phyloP scores from a whole-genome alignment of 2,329 filamentous ascomycete genomes.

The Salinomyces thailandicus region DNA sequence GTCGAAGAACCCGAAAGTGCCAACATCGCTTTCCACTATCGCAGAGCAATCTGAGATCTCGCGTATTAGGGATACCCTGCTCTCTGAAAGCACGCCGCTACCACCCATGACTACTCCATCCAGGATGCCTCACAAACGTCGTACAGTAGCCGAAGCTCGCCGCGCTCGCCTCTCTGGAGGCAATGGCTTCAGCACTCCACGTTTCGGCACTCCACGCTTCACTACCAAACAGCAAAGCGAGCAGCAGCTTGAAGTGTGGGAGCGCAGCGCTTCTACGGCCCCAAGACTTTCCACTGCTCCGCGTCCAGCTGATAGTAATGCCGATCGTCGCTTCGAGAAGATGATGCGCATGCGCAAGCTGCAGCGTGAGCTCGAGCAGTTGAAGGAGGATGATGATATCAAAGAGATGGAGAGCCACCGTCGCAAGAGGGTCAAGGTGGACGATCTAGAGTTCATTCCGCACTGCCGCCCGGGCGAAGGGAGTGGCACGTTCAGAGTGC shows the following conservation, averaged over 20 bases:
- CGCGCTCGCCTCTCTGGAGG: slow-evolving; percentile 1
- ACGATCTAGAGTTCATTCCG: slow-evolving; percentile 21
- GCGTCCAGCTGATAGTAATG: slow-evolving; percentile 16
- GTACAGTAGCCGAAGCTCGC: slow-evolving; percentile 5
- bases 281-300: slow-evolving; percentile 2
- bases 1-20: slow-evolving; percentile 1
- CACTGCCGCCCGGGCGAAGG: slow-evolving; percentile 23
- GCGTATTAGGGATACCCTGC: background rate
- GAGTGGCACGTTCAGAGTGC: slow-evolving; percentile 21
- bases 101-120: slow-evolving; percentile 1
- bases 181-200: slow-evolving; percentile 1
- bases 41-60: slow-evolving; percentile 1
- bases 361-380: slow-evolving; percentile 12
- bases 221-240: slow-evolving; percentile 4
- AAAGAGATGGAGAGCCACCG: slow-evolving; percentile 14
- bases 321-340: slow-evolving; percentile 20
- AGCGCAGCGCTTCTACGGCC: slow-evolving; percentile 1
- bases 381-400: slow-evolving; percentile 19
- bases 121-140: slow-evolving; percentile 1
- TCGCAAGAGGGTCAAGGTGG: slow-evolving; percentile 25
- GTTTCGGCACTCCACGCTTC: slow-evolving; percentile 1
- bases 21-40: slow-evolving; percentile 1
- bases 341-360: slow-evolving; percentile 14
- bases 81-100: background rate
- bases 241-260: slow-evolving; percentile 3